Conservation (phyloP, 495 filamentous ascomycete genomes). For the Aspergillus affinis region DNA sequence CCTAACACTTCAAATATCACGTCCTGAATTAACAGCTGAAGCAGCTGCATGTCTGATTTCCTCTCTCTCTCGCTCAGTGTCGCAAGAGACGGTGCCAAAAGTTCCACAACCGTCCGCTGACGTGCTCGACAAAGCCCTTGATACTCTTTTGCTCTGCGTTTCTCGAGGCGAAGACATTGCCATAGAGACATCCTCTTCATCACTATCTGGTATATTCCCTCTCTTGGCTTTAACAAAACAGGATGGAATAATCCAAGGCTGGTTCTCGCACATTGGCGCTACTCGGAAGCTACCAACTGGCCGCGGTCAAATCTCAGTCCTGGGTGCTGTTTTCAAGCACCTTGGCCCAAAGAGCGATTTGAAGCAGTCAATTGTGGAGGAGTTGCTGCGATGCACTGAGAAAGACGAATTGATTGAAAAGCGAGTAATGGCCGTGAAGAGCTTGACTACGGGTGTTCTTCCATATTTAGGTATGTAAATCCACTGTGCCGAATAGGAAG, state of each 20-base stretch:
- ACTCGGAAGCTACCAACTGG: conserved; percentile 41
- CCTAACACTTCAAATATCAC: conserved; percentile 50
- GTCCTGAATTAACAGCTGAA: conserved; percentile 70
- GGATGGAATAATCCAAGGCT: conserved; percentile 33
- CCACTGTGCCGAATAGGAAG: neutral
- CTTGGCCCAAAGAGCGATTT: conserved; percentile 23
- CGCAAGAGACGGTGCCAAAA: conserved; percentile 1
- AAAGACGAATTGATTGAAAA: conserved; percentile 55
- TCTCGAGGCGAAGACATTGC: conserved; percentile 47
- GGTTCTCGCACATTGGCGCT: conserved; percentile 39
- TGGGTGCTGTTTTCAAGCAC: conserved; percentile 41
- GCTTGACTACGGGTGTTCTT: conserved; percentile 50
- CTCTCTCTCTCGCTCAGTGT: conserved; percentile 30
- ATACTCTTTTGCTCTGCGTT: conserved; percentile 43
- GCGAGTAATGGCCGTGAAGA: conserved; percentile 59
- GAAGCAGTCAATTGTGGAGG: conserved; percentile 29
- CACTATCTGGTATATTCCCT: conserved; percentile 42
- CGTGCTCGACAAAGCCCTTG: conserved; percentile 38
- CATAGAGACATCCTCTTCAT: conserved; percentile 47
- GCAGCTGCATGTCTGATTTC: conserved; percentile 57
- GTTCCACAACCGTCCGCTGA: conserved; percentile 16
- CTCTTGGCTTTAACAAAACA: conserved; percentile 35
- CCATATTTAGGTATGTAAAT: conserved; percentile 38
- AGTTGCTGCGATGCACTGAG: conserved; percentile 39
- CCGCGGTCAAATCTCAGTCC: conserved; percentile 45